phyloP scores from a whole-genome alignment of 768 basidiomycete species.

The Russula sp. region DNA sequence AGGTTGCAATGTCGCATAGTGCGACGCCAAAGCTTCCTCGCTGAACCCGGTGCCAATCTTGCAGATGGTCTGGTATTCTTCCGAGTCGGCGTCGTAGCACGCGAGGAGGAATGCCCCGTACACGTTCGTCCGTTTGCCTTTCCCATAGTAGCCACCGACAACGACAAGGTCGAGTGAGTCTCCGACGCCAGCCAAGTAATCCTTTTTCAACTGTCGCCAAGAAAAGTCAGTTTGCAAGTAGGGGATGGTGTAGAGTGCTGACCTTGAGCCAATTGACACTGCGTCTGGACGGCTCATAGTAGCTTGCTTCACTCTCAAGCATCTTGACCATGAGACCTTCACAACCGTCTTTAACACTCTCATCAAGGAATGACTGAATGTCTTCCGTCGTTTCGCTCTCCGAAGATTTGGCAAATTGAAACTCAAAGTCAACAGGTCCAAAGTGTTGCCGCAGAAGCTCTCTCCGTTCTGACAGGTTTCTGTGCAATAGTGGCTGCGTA shows the following conservation, averaged over 20 bases:
- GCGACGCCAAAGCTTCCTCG: slow-evolving; percentile 80
- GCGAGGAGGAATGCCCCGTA: slow-evolving; percentile 98
- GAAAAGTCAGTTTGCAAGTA: neutral
- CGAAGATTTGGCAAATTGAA: slow-evolving; percentile 87
- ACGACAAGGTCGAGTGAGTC: slow-evolving; percentile 97
- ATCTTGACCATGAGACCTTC: slow-evolving; percentile 99
- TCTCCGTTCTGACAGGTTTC: slow-evolving; percentile 71
- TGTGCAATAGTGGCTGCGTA: slow-evolving; percentile 75
- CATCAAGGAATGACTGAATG: slow-evolving; percentile 91
- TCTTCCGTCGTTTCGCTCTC: slow-evolving; percentile 90
- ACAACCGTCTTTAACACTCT: slow-evolving; percentile 96
- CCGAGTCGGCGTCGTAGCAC: slow-evolving; percentile 91
- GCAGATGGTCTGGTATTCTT: slow-evolving; percentile 96
- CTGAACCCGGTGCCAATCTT: slow-evolving; percentile 99
- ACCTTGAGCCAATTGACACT: slow-evolving; percentile 99
- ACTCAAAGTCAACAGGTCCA: slow-evolving; percentile 79
- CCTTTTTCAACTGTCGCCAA: slow-evolving; percentile 86
- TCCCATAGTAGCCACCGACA: slow-evolving; percentile 96
- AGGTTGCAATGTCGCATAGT: slow-evolving; percentile 78
- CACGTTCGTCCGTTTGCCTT: slow-evolving; percentile 95
- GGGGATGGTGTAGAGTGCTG: slow-evolving; percentile 16
- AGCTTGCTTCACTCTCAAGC: slow-evolving; percentile 87
- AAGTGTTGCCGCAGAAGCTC: slow-evolving; percentile 78
- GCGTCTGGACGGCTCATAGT: slow-evolving; percentile 91
- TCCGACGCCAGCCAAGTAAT: slow-evolving; percentile 93